Evolutionary conservation across 805 yeast species (phyloP), one percentile per base, ranked within the genome.

Genomic region (Starmera dryadoides): DNA sequence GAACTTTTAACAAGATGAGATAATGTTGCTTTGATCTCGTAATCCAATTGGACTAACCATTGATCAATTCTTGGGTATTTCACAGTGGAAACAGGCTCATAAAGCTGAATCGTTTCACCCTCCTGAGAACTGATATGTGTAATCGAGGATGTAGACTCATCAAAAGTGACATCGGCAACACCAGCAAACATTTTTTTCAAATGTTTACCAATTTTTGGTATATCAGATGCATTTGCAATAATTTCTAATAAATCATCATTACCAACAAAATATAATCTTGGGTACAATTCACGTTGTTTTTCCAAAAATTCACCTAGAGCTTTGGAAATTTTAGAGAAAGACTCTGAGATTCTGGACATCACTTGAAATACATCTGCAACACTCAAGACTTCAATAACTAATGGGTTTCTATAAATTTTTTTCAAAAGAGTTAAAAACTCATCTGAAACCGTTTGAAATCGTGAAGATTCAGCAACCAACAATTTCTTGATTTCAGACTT

Each of bases 241-340:
- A 91, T 73, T 44, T 86, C 95, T 26, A 91, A 63, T 23, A 91
- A 60, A 55, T 91, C 96, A 43, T 88, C 96, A 55, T 91, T 91
- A 6, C 97, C 96, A 21, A 91, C 63, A 53, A 91, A 89, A 51
- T 81, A 88, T 40, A 88, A 81, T 35, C 97, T 68, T 1, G 96
- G 89, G 50, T 83, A 91, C 1, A 68, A 42, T 32, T 73, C 81
- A 45, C 98, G 64, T 54, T 89, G 95, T 30, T 72, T 73, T 48
- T 89, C 97, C 25, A 91, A 63, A 54, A 79, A 91, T 8, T 86
- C 91, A 11, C 79, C 68, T 12, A 91, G 64, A 0, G 96, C 80
- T 38, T 70, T 73, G 34, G 79, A 71, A 2, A 86, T 73, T 45
- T 69, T 76, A 5, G 47, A 49, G 23, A 89, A 63, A n/a, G 81